Percentiles rank a stretch among this genome's conserved stretches.
These are phyloP conservation scores for Senna tora DNA, from an alignment of 306 rosid species.

Conservation along the genomic window DNA sequence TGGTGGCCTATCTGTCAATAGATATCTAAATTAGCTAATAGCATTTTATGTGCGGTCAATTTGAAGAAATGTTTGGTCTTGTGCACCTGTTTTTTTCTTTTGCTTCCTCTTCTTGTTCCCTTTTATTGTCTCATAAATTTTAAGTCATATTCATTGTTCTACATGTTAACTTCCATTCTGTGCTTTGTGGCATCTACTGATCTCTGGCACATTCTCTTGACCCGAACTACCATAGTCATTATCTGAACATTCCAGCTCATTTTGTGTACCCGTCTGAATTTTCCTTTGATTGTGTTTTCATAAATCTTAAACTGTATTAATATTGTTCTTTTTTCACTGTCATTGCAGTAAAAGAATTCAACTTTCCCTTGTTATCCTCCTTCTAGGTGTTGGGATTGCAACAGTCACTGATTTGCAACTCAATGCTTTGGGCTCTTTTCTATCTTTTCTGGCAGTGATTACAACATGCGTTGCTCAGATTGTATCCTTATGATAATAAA, in stretches of 20 bases:
- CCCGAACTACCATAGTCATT: conserved; percentile 4
- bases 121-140: background rate
- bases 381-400: conserved; percentile 94
- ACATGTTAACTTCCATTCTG: background rate
- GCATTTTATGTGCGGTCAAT: background rate
- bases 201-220: conserved; percentile 23
- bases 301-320: conserved; percentile 35
- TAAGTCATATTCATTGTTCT: conserved; percentile 10
- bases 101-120: background rate
- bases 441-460: conserved; percentile 83
- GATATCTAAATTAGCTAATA: conserved; percentile 7
- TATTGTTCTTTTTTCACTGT: conserved; percentile 15
- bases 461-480: conserved; percentile 96
- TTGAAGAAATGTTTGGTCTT: conserved; percentile 9
- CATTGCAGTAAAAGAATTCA: conserved; percentile 62
- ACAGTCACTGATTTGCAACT: conserved; percentile 93
- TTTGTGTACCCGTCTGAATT: conserved; percentile 8
- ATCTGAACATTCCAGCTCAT: background rate
- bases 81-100: background rate
- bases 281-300: background rate
- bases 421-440: conserved; percentile 78
- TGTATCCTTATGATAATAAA: conserved; percentile 67
- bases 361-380: conserved; percentile 73
- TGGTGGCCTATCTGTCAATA: conserved; percentile 23
- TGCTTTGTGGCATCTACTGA: conserved; percentile 11